Evolutionary conservation across 2,329 filamentous ascomycete genomes (phyloP), one percentile per base, ranked within the genome.

Genomic region (Clarireedia homoeocarpa): DNA sequence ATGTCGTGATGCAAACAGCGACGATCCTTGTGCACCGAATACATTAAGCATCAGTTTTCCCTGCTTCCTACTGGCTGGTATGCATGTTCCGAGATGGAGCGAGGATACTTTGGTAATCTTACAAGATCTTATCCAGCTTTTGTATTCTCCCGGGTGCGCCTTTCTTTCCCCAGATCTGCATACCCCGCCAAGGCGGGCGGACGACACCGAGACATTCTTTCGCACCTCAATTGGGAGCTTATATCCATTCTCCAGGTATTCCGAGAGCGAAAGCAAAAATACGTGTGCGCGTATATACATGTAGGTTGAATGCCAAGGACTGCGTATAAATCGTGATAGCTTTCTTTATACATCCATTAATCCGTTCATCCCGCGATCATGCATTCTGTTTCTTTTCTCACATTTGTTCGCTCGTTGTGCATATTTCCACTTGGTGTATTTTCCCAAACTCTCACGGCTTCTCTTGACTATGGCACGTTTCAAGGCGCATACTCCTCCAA

Each of bases 401-500:
- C 20, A 6, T 12, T 39, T 20, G 26, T 48, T 20, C 42, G 38
- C 26, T 48, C 30, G 4, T 39, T 53, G 6, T 48, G 23, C 30
- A 27, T 48, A 20, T 53, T 53, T 30, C 27, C 51, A 14, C 30
- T 48, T 53, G 27, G 26, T 48, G 15, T 48, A 48, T 10, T 54
- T 5, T 50, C 51, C 48, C 62, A 65, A 53, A 47, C 71, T 30
- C 71, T 76, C 27, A 61, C 73, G 15, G 71, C 74, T 6, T 60
- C 62, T 3, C 70, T 79, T 6, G 73, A 76, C 65, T 79, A 79
- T 61, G 77, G 76, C 27, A 74, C 70, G 17, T 81, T 83, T 59
- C 70, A 74, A 60, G 80, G 81, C 17, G 73, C 75, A 47, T 79
- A 79, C 61, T 75, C 75, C 17, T 59, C 69, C 7, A 62, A 66